Percentiles rank a stretch among this genome's conserved stretches.
phyloP scores from a whole-genome alignment of 2,329 filamentous ascomycete genomes.

The Epichloe brachyelytri region DNA sequence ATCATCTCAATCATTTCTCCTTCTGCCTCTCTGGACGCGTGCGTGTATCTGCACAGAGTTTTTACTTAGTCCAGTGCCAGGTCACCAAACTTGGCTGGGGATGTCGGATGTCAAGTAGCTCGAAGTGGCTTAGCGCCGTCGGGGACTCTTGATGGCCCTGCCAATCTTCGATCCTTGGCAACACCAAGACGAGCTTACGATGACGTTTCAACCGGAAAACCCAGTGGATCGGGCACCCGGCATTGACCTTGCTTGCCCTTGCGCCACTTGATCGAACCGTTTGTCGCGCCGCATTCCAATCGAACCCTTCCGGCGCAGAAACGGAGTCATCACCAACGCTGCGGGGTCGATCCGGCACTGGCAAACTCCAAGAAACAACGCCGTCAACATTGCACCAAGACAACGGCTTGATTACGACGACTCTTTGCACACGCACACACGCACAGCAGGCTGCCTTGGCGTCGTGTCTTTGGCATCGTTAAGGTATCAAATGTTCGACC shows the following conservation, averaged over 20 bases:
- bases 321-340: background rate
- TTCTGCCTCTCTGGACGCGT: too few relatives aligned
- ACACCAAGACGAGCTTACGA: background rate
- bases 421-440: too few relatives aligned
- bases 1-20: background rate
- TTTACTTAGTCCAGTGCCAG: background rate
- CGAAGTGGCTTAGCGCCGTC: slow-evolving; percentile 8
- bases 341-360: background rate
- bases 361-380: background rate
- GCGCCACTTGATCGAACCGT: background rate
- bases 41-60: background rate
- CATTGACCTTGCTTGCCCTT: background rate
- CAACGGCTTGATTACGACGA: background rate
- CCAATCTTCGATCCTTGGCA: slow-evolving; percentile 10
- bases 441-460: too few relatives aligned
- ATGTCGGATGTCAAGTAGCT: background rate
- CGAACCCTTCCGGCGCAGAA: background rate
- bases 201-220: background rate
- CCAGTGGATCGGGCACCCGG: background rate
- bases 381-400: background rate
- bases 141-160: slow-evolving; percentile 10
- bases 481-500: too few relatives aligned
- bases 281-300: background rate
- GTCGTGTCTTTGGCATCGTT: too few relatives aligned
- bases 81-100: too few relatives aligned